Percentiles rank a stretch among this genome's conserved stretches.
Conservation (phyloP, 2,329 filamentous ascomycete genomes). For the Shiraia sp. region DNA sequence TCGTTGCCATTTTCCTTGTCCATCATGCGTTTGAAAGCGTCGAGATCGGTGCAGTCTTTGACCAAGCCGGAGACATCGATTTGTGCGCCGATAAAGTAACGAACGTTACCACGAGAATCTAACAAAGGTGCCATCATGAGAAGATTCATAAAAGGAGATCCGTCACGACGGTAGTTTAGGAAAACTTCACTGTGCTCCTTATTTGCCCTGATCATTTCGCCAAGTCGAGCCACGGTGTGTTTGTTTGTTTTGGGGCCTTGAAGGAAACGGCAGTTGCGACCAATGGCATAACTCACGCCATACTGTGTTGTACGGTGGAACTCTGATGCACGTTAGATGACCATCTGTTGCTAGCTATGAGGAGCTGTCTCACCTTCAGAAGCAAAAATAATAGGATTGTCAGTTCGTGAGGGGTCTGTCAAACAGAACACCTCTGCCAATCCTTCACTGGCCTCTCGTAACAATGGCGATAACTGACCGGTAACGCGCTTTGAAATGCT, state of each 20-base stretch:
- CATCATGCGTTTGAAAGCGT: slow-evolving; percentile 60
- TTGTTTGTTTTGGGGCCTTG: slow-evolving; percentile 73
- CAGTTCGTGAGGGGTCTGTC: slow-evolving; percentile 71
- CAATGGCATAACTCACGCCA: slow-evolving; percentile 71
- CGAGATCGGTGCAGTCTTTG: slow-evolving; percentile 67
- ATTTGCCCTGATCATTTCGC: slow-evolving; percentile 62
- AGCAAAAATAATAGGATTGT: slow-evolving; percentile 78
- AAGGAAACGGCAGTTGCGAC: slow-evolving; percentile 77
- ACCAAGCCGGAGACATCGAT: slow-evolving; percentile 72
- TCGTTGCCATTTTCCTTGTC: slow-evolving; percentile 38
- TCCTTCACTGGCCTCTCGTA: slow-evolving; percentile 72
- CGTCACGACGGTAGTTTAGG: slow-evolving; percentile 77
- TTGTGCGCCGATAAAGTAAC: slow-evolving; percentile 74
- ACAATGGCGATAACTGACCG: slow-evolving; percentile 65
- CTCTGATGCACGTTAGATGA: slow-evolving; percentile 53
- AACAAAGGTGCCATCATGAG: slow-evolving; percentile 73
- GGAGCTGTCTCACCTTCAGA: slow-evolving; percentile 62
- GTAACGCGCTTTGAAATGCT: slow-evolving; percentile 71
- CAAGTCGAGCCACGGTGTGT: slow-evolving; percentile 64
- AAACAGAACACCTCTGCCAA: slow-evolving; percentile 77
- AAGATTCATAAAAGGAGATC: slow-evolving; percentile 76
- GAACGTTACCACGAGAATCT: slow-evolving; percentile 67
- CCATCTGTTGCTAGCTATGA: background rate
- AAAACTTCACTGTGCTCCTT: slow-evolving; percentile 74
- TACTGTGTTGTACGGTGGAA: slow-evolving; percentile 77